Percentiles rank a stretch among this genome's conserved stretches.
phyloP scores from a whole-genome alignment of 768 basidiomycete species.

The Suillus plorans region DNA sequence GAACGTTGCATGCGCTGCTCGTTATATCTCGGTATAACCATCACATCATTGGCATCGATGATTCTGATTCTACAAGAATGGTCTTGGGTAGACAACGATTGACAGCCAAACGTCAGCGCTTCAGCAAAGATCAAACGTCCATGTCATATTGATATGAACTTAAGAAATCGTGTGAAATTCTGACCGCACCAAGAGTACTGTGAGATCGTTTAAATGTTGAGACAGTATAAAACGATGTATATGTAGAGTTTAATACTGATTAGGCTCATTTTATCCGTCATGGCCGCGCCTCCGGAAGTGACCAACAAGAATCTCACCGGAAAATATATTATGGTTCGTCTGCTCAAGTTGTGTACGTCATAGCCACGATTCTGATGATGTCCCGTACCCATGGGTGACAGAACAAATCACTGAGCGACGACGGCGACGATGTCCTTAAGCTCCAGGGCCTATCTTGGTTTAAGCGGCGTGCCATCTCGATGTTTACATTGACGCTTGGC shows the following conservation, averaged over 20 bases:
- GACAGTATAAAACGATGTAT: too few relatives aligned
- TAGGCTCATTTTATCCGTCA: slow-evolving; percentile 25
- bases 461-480: slow-evolving; percentile 58
- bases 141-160: too few relatives aligned
- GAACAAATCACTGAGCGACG: slow-evolving; percentile 70
- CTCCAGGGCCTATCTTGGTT: slow-evolving; percentile 77
- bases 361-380: slow-evolving; percentile 3
- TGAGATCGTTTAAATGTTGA: background rate
- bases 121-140: background rate
- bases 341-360: background rate
- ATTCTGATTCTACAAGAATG: background rate
- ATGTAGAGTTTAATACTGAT: too few relatives aligned
- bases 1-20: too few relatives aligned
- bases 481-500: slow-evolving; percentile 56
- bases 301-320: slow-evolving; percentile 62
- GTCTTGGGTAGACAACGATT: background rate
- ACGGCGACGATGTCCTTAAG: slow-evolving; percentile 58
- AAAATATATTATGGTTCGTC: slow-evolving; percentile 58
- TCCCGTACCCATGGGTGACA: slow-evolving; percentile 22
- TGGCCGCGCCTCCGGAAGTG: slow-evolving; percentile 66
- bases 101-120: too few relatives aligned
- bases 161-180: background rate
- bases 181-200: background rate
- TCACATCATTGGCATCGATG: background rate
- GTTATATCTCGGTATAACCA: too few relatives aligned